These are phyloP conservation scores for Nasturtium officinale DNA, from an alignment of 345 rosid genomes.

Conservation along the genomic window DNA sequence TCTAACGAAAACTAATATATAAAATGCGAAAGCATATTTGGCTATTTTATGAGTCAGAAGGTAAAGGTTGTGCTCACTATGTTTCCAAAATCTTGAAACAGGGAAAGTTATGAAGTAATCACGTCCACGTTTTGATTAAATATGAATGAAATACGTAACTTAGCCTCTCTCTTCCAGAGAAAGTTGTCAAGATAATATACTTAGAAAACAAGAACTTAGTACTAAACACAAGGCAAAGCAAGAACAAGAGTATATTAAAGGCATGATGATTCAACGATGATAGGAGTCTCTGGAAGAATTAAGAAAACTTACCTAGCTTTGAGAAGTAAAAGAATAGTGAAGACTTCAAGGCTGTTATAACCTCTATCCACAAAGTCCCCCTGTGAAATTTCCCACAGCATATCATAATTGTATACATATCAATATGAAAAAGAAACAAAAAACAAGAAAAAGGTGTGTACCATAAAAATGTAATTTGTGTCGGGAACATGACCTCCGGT, in stretches of 20 bases:
- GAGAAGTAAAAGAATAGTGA: constrained; percentile 87
- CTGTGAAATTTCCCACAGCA: constrained; percentile 47
- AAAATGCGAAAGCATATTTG: not conserved
- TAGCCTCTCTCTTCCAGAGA: not conserved
- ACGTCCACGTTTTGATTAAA: not conserved
- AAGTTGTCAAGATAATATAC: constrained; percentile 2
- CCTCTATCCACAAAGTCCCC: constrained; percentile 96
- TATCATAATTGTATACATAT: not conserved
- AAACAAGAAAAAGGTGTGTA: constrained; percentile 23
- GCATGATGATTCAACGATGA: constrained; percentile 13
- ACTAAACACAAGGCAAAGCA: constrained; percentile 1
- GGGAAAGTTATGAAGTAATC: constrained; percentile 1
- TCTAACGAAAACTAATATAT: not conserved
- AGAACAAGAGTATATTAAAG: not conserved
- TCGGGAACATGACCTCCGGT: constrained; percentile 98
- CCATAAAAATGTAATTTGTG: constrained; percentile 98
- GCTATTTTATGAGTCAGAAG: not conserved
- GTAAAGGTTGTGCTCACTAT: not conserved
- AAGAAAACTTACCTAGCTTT: constrained; percentile 71
- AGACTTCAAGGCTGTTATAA: constrained; percentile 95
- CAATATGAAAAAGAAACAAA: not conserved
- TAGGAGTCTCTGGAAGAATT: not conserved
- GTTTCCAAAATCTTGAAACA: constrained; percentile 2
- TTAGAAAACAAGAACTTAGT: not conserved
- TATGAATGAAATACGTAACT: not conserved